phyloP scores from a whole-genome alignment of 1,284 basidiomycete genomes.

The Tylopilus sp. region DNA sequence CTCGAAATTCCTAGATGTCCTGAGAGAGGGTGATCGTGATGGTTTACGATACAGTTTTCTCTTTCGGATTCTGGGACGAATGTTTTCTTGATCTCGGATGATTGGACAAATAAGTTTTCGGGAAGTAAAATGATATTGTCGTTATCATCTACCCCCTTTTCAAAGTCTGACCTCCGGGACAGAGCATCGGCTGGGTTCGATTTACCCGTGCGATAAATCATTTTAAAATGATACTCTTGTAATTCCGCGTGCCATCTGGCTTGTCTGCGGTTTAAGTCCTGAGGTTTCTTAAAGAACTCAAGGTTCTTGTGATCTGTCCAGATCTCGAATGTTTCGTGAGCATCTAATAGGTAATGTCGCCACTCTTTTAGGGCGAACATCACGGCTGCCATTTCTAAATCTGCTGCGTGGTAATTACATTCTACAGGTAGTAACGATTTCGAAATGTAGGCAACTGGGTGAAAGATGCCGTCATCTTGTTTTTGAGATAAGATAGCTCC shows the following conservation, averaged over 20 bases:
- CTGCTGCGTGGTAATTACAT: background rate
- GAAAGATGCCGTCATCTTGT: background rate
- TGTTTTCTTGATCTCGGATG: too few species aligned
- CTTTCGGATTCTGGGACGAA: too few species aligned
- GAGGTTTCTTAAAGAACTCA: background rate
- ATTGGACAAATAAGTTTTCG: background rate
- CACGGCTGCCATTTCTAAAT: background rate
- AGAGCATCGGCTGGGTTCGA: background rate
- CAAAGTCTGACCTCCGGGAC: background rate
- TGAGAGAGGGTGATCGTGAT: background rate
- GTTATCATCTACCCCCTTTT: background rate
- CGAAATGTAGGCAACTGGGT: background rate
- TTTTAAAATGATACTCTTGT: background rate
- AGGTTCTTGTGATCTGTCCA: slow-evolving; percentile 2
- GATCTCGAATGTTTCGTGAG: background rate
- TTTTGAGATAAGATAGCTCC: background rate
- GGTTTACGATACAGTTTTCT: too few species aligned
- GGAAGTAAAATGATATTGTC: too few species aligned
- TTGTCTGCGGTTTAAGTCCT: background rate
- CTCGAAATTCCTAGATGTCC: background rate
- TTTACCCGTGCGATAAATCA: background rate
- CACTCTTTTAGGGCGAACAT: background rate
- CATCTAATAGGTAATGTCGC: background rate
- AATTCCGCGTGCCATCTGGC: background rate
- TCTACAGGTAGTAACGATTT: background rate